Conservation (phyloP, 2,329 filamentous ascomycete genomes). For the Fusarium sp. region DNA sequence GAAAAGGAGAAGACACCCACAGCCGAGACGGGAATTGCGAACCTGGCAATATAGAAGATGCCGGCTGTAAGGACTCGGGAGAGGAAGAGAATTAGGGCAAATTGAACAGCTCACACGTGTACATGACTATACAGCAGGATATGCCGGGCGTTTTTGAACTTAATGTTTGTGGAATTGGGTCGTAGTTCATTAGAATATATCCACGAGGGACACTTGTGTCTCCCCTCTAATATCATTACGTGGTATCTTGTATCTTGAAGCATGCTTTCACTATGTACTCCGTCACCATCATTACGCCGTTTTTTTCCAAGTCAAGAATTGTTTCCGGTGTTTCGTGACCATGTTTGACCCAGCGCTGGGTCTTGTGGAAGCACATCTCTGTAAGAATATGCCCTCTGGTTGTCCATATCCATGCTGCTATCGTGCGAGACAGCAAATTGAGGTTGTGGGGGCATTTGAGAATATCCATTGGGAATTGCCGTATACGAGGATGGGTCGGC, state of each 20-base stretch:
- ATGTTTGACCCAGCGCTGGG: background rate
- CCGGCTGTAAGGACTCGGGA: slow-evolving; percentile 46
- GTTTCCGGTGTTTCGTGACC: background rate
- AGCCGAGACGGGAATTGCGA: slow-evolving; percentile 56
- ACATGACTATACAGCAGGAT: slow-evolving; percentile 38
- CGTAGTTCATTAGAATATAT: slow-evolving; percentile 41
- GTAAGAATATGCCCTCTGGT: background rate
- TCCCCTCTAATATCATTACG: slow-evolving; percentile 16
- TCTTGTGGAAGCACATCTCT: background rate
- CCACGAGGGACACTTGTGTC: slow-evolving; percentile 14
- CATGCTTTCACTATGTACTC: slow-evolving; percentile 16
- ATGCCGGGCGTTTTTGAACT: slow-evolving; percentile 36
- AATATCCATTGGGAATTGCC: background rate
- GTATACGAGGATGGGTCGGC: background rate
- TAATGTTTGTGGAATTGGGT: slow-evolving; percentile 21
- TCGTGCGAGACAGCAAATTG: background rate
- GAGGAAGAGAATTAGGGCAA: slow-evolving; percentile 32
- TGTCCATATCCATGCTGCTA: background rate
- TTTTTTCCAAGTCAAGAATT: background rate
- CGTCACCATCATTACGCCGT: slow-evolving; percentile 5
- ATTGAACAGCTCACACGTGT: slow-evolving; percentile 27
- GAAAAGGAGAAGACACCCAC: slow-evolving; percentile 51
- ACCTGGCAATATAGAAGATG: slow-evolving; percentile 48
- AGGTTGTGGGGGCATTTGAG: background rate
- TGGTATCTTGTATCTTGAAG: slow-evolving; percentile 38